Conservation (phyloP, 441 rosid species). For the Euphorbia schlechtendalii region DNA sequence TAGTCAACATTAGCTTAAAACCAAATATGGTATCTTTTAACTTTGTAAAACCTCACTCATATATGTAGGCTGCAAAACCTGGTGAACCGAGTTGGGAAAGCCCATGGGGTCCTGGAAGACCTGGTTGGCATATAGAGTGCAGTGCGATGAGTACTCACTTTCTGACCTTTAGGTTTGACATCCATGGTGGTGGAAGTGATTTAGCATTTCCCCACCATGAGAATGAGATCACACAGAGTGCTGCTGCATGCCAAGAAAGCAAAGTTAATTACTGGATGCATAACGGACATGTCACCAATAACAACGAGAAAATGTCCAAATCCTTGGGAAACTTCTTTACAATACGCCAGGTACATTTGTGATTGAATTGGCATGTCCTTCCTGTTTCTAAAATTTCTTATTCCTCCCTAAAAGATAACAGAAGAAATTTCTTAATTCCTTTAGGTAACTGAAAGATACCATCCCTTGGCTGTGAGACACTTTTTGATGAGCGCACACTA, state of each 20-base stretch:
- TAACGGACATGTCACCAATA: conserved; percentile 84
- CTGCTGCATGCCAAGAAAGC: conserved; percentile 69
- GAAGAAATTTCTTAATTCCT: conserved; percentile 16
- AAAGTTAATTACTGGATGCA: conserved; percentile 76
- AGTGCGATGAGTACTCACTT: conserved; percentile 93
- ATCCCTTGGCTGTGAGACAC: conserved; percentile 78
- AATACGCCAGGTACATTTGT: conserved; percentile 53
- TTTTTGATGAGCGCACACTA: conserved; percentile 85
- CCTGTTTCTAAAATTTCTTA: background rate
- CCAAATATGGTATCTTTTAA: no score
- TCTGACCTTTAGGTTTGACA: conserved; percentile 64
- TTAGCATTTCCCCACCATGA: conserved; percentile 91
- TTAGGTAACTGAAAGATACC: conserved; percentile 61
- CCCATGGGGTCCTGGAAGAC: conserved; percentile 88
- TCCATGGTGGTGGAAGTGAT: conserved; percentile 96
- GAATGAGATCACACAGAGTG: conserved; percentile 84
- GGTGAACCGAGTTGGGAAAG: conserved; percentile 91
- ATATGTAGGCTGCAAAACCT: conserved; percentile 75
- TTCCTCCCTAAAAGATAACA: no score
- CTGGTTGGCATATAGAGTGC: conserved; percentile 99
- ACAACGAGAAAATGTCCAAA: conserved; percentile 90
- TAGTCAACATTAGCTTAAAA: no score
- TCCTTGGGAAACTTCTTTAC: conserved; percentile 73
- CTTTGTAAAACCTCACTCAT: no score
- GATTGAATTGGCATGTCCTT: background rate